A percentile compares a stretch with the other conserved stretches of the same genome.
Conservation (phyloP, 768 basidiomycete species). For the Leccinellum rugosiceps region DNA sequence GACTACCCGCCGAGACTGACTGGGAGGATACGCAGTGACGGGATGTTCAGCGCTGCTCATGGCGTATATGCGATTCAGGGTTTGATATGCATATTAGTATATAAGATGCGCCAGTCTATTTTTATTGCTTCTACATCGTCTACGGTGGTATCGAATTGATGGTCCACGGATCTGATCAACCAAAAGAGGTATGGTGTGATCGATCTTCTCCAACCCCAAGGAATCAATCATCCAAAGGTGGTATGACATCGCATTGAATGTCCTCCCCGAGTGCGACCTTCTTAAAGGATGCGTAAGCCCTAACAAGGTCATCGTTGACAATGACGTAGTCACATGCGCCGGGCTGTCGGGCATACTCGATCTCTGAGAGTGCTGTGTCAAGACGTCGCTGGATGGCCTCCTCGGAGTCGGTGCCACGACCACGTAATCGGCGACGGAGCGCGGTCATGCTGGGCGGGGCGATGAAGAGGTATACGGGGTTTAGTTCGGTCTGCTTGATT, state of each 20-base stretch:
- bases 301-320: constrained; percentile 86
- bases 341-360: constrained; percentile 77
- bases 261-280: constrained; percentile 70
- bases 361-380: constrained; percentile 71
- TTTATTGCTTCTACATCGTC: constrained; percentile 4
- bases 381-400: constrained; percentile 72
- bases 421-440: constrained; percentile 66
- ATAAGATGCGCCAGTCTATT: not conserved
- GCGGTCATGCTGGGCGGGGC: constrained; percentile 78
- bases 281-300: constrained; percentile 77
- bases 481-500: constrained; percentile 77
- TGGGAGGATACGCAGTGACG: constrained; percentile 50
- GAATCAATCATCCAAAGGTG: constrained; percentile 56
- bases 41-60: constrained; percentile 83
- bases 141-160: constrained; percentile 1
- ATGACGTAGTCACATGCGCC: constrained; percentile 78
- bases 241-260: constrained; percentile 60
- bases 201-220: too few species aligned
- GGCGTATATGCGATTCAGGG: constrained; percentile 78
- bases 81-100: constrained; percentile 18
- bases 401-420: constrained; percentile 83
- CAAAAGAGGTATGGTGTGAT: too few species aligned
- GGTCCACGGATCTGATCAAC: not conserved
- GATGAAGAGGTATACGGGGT: constrained; percentile 90
- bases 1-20: constrained; percentile 5